Percentiles rank a stretch among this genome's conserved stretches.
phyloP scores from a whole-genome alignment of 1,139 yeast species.

The Yamadazyma epiphylla region DNA sequence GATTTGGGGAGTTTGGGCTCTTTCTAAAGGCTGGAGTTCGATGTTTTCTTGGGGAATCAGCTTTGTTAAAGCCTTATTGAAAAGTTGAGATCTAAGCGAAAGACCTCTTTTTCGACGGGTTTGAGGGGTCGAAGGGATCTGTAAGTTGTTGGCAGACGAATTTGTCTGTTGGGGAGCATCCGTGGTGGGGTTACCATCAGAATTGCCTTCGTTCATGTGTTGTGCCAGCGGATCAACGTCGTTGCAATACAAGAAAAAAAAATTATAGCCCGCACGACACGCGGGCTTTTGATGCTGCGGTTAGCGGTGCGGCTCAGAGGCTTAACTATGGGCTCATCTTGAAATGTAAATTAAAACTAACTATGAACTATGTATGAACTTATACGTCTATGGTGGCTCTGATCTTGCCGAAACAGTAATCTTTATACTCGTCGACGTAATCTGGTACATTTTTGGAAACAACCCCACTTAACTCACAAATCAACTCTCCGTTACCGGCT shows the following conservation, averaged over 20 bases:
- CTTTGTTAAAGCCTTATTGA: conserved; percentile 45
- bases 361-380: neutral
- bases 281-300: no score
- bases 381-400: conserved; percentile 17
- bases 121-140: conserved; percentile 16
- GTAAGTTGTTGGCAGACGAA: neutral
- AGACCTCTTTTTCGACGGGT: conserved; percentile 62
- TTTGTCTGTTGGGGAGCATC: no score
- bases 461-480: conserved; percentile 35
- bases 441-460: conserved; percentile 32
- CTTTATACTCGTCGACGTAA: conserved; percentile 39
- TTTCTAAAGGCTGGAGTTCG: conserved; percentile 2
- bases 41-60: neutral
- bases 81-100: conserved; percentile 69
- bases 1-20: conserved; percentile 12
- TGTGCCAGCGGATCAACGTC: no score
- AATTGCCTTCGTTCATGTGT: no score
- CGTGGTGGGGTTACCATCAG: no score
- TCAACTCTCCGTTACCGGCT: conserved; percentile 39
- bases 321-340: conserved; percentile 5
- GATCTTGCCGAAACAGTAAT: conserved; percentile 26
- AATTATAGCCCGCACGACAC: no score
- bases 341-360: no score
- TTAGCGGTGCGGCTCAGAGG: no score
- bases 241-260: no score